Evolutionary conservation across 352 stramenopile species (phyloP), one percentile per base, ranked within the genome.

Genomic region (Phytopythium aichiense): DNA sequence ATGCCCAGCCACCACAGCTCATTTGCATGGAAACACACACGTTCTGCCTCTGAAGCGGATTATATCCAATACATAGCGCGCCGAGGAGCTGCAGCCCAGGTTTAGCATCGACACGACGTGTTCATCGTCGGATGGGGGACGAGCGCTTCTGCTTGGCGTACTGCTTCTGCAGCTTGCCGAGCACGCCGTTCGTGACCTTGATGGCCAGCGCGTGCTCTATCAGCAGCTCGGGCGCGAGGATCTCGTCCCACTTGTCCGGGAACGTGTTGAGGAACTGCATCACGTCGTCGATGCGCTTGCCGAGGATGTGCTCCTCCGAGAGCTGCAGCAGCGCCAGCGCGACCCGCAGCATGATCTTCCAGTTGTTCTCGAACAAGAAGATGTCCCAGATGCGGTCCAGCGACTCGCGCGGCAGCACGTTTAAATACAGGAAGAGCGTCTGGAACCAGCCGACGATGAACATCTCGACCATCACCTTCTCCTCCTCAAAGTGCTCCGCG

Each of bases 181-280:
- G 76, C 40, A 92, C 77, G 18, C 51, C 74, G 68, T 91, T 92
- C 28, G 87, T 95, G 42, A 94, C 72, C 63, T 95, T 95, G 58
- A 92, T 77, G 23, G 71, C 57, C 31, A 95, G 66, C 5, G 83
- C 84, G 15, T 69, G 68, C 23, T 76, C 55, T 0, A 86, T 61
- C 2, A 95, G 67, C 46, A 64, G 56, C 9, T 80, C 42, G 13
- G 75, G 67, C n/a, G 79, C 76, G 37, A 94, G 73, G 35, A 92
- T 50, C 23, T 84, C 73, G 13, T 89, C 70, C 5, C 72, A 73
- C 23, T 80, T 68, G 54, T 77, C 72, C 33, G 72, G 69, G 56
- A 93, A 95, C 15, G 87, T 94, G 65, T 94, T 95, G 66, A 95
- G 87, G 56, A 94, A 92, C 61, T 88, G 74, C 81, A 93, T 95